phyloP scores from a whole-genome alignment of 2,329 filamentous ascomycete species.

The Fusarium abutilonis region DNA sequence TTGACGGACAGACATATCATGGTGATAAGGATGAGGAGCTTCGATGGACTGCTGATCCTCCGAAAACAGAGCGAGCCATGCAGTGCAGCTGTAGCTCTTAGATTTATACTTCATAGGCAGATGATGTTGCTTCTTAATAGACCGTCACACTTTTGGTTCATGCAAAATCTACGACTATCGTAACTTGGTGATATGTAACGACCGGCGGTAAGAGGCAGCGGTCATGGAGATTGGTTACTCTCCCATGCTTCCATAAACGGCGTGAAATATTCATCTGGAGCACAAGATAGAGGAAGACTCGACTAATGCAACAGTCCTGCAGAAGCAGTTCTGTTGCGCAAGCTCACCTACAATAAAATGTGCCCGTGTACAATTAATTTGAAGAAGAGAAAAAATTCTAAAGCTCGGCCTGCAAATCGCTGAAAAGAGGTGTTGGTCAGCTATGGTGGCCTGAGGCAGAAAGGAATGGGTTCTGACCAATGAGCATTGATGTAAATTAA shows the following conservation, averaged over 20 bases:
- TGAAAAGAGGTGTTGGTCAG: constrained; percentile 20
- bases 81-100: constrained; percentile 97
- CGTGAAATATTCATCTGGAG: constrained; percentile 69
- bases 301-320: constrained; percentile 58
- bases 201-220: constrained; percentile 78
- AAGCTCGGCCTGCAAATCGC: constrained; percentile 36
- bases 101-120: not conserved
- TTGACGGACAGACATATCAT: constrained; percentile 60
- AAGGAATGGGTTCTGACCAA: constrained; percentile 48
- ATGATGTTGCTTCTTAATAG: not conserved
- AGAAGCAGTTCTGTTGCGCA: constrained; percentile 57
- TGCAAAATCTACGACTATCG: constrained; percentile 22
- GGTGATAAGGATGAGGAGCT: constrained; percentile 78
- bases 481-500: constrained; percentile 58
- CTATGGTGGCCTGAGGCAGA: constrained; percentile 53
- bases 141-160: not conserved
- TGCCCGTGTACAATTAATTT: constrained; percentile 72
- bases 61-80: constrained; percentile 78
- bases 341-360: constrained; percentile 78
- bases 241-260: constrained; percentile 79
- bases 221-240: constrained; percentile 67
- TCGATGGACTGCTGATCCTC: constrained; percentile 87
- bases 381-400: constrained; percentile 52
- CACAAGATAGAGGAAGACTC: constrained; percentile 79
- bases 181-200: constrained; percentile 64